Evolutionary conservation across 2,329 filamentous ascomycete species (phyloP).

Genomic region (Coniochaeta ligniaria): DNA sequence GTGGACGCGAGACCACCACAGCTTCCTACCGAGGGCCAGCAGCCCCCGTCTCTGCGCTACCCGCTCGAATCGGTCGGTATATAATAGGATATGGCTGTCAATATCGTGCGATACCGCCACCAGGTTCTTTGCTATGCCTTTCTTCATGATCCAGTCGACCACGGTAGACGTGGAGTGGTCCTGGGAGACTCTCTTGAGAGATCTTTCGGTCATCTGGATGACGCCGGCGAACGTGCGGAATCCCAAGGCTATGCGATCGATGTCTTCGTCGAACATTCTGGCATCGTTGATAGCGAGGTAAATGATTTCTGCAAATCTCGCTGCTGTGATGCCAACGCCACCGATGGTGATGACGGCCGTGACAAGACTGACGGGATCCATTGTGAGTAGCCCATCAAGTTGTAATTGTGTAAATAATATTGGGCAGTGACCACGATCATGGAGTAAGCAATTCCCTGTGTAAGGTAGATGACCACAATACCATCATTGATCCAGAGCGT

Average conservation of each 20-base stretch:
- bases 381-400: not conserved
- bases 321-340: not conserved
- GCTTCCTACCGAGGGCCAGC: not conserved
- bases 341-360: not conserved
- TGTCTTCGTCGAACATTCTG: not conserved
- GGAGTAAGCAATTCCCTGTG: not conserved
- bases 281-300: not conserved
- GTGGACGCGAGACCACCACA: not conserved
- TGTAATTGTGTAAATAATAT: not conserved
- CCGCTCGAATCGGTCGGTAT: not conserved
- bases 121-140: not conserved
- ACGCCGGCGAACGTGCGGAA: not conserved
- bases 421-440: not conserved
- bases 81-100: not conserved
- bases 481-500: not conserved
- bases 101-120: not conserved
- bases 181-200: not conserved
- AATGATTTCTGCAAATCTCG: not conserved
- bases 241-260: not conserved
- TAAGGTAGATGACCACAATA: not conserved
- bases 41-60: not conserved
- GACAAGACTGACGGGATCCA: not conserved
- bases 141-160: not conserved
- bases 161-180: not conserved
- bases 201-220: not conserved